phyloP scores from a whole-genome alignment of 1,284 basidiomycete species.

The Uromyces viciae-fabae region DNA sequence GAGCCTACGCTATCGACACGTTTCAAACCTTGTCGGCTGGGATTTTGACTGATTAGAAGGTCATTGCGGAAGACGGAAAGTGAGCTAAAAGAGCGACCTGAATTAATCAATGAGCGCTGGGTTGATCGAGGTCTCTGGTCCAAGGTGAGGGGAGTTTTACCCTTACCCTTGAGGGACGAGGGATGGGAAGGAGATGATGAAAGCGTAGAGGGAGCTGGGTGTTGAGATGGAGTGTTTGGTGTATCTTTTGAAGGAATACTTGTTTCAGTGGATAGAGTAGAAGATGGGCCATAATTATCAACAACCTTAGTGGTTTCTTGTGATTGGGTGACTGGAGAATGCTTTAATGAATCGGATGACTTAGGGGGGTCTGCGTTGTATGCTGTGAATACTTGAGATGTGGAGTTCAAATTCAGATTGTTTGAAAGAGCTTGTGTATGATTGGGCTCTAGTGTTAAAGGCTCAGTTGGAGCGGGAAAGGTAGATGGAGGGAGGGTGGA shows the following conservation, averaged over 20 bases:
- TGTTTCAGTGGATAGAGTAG: too few relatives aligned
- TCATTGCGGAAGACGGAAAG: slow-evolving; percentile 3
- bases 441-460: not conserved
- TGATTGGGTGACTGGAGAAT: not conserved
- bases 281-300: too few relatives aligned
- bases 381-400: not conserved
- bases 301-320: too few relatives aligned
- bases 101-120: slow-evolving; percentile 9
- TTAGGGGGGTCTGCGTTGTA: not conserved
- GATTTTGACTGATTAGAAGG: not conserved
- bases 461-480: not conserved
- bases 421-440: not conserved
- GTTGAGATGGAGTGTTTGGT: not conserved
- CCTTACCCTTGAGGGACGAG: not conserved
- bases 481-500: not conserved
- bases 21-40: not conserved
- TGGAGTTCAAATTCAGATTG: not conserved
- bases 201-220: not conserved
- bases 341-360: too few relatives aligned
- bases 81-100: not conserved
- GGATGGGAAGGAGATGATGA: not conserved
- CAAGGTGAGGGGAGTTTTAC: not conserved
- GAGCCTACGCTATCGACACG: slow-evolving; percentile 27
- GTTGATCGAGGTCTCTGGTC: not conserved
- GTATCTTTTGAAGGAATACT: not conserved